Evolutionary conservation across 768 basidiomycete genomes (phyloP).

Genomic region (Boletus rubroflammeus): DNA sequence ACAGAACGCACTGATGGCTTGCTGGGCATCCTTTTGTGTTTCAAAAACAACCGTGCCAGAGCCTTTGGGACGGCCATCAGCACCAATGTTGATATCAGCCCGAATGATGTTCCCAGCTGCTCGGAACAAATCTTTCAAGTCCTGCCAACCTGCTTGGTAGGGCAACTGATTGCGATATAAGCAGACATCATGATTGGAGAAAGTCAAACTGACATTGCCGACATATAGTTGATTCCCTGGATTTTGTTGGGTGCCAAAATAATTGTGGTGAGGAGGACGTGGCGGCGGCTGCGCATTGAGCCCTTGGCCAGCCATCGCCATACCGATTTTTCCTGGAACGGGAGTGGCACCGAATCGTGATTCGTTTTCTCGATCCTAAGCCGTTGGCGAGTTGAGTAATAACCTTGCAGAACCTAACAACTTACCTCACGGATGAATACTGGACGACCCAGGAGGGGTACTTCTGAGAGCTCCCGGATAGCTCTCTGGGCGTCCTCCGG

Average conservation of each 20-base stretch:
- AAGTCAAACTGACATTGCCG: slow-evolving; percentile 65
- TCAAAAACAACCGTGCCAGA: slow-evolving; percentile 98
- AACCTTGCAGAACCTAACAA: neutral
- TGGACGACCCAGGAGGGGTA: slow-evolving; percentile 84
- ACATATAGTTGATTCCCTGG: slow-evolving; percentile 94
- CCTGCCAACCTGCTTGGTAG: slow-evolving; percentile 98
- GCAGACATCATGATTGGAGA: neutral
- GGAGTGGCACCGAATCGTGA: slow-evolving; percentile 95
- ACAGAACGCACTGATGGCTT: slow-evolving; percentile 75
- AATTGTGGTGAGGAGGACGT: slow-evolving; percentile 77
- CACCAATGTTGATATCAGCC: slow-evolving; percentile 92
- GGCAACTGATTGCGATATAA: slow-evolving; percentile 57
- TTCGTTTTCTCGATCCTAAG: slow-evolving; percentile 92
- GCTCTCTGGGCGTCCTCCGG: slow-evolving; percentile 86
- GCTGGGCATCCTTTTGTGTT: slow-evolving; percentile 82
- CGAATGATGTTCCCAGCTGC: slow-evolving; percentile 93
- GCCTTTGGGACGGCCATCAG: slow-evolving; percentile 91
- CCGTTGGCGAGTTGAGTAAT: neutral
- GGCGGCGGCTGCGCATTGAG: slow-evolving; percentile 76
- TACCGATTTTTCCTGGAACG: slow-evolving; percentile 92
- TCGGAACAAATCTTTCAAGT: slow-evolving; percentile 95
- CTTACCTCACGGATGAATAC: slow-evolving; percentile 94
- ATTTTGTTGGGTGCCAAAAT: slow-evolving; percentile 49
- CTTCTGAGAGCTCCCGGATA: slow-evolving; percentile 87
- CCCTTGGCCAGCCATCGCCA: slow-evolving; percentile 94